Evolutionary conservation across 805 yeast genomes (phyloP), one percentile per base, ranked within the genome.

Genomic region (Saccharomycopsis javanensis): DNA sequence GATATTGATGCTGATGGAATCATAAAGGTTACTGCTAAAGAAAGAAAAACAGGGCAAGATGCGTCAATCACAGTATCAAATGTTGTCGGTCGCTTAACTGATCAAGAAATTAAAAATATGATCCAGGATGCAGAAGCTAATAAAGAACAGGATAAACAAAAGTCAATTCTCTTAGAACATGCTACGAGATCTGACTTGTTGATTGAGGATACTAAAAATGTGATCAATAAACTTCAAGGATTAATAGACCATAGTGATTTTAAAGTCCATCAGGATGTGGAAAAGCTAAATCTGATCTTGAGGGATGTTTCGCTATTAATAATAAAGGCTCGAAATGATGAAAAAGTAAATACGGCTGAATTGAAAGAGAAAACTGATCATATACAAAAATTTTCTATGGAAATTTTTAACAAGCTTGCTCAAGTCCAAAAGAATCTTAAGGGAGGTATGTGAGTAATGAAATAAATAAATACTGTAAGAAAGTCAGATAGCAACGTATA

Each of bases 191-290:
- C 89, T 27, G 95, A 86, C 63, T 82, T 85, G 65, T 77, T 85
- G 54, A 81, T 89, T 64, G 84, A 86, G 66, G 99, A 94, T 71
- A 89, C 96, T 54, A 97, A 90, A 71, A 79, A 79, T 71, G 92
- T 96, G 8, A 74, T 94, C 61, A 75, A 75, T 63, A 96, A 88
- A 72, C 86, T 85, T 67, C 75, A 68, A 51, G 72, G 70, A 66
- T 75, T 57, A 75, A 80, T 60, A 74, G 86, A 77, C 85, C 80
- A 83, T 58, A 82, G 82, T 64, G 80, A 82, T 75, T 85, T 81
- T 42, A 82, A 79, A 71, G 72, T 82, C 54, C 82, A 83, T 68
- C 78, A 78, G 62, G 85, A 79, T 57, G 76, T 74, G 60, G 51
- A 53, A 13, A 38, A 60, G 3, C 56, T 68, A 15, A 70, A 68